These are phyloP conservation scores for Phylloporus scabripes DNA, from an alignment of 768 basidiomycete genomes.

Conservation along the genomic window DNA sequence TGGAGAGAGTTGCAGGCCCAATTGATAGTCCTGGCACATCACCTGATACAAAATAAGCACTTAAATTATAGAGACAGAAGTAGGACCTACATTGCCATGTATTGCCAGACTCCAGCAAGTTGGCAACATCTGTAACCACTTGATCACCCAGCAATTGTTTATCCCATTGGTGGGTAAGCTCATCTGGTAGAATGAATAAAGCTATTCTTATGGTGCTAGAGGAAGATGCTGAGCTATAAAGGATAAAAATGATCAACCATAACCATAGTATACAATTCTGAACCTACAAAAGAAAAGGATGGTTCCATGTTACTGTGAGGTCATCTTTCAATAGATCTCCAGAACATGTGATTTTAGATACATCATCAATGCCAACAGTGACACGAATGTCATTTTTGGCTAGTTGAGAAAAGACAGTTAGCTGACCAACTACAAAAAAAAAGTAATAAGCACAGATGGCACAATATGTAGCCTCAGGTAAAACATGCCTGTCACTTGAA, in stretches of 20 bases:
- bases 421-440: not conserved
- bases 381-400: too few species aligned
- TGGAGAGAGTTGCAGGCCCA: not conserved
- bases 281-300: not conserved
- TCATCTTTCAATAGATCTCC: not conserved
- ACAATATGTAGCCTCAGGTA: too few species aligned
- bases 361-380: not conserved
- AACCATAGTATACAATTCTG: not conserved
- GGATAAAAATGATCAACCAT: not conserved
- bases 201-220: not conserved
- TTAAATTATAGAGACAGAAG: not conserved
- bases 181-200: not conserved
- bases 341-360: not conserved
- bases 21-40: not conserved
- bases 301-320: not conserved
- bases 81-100: not conserved
- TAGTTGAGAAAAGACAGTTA: too few species aligned
- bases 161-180: not conserved
- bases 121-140: not conserved
- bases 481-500: too few species aligned
- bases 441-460: not conserved
- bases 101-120: not conserved
- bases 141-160: not conserved
- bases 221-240: not conserved
- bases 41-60: not conserved